phyloP scores from a whole-genome alignment of 2,329 filamentous ascomycete genomes.

The Penicillium sp. region DNA sequence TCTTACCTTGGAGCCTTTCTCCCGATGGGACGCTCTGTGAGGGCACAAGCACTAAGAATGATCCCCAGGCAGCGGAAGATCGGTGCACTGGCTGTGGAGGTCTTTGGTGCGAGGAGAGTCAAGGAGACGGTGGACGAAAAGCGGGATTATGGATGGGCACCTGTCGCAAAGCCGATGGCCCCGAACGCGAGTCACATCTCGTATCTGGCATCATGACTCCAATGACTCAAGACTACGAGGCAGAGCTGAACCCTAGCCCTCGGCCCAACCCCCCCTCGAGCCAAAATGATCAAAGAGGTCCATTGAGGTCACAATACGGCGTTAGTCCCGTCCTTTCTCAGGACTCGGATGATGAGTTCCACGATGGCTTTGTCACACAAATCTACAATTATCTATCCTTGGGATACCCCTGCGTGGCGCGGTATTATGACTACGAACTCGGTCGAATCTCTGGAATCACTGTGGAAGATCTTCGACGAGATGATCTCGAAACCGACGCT shows the following conservation, averaged over 20 bases:
- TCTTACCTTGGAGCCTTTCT: slow-evolving; percentile 78
- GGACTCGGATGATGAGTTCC: slow-evolving; percentile 62
- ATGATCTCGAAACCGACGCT: slow-evolving; percentile 66
- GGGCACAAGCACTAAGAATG: slow-evolving; percentile 63
- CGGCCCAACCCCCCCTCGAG: not conserved
- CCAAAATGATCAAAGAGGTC: slow-evolving; percentile 1
- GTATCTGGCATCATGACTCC: slow-evolving; percentile 29
- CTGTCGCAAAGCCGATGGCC: slow-evolving; percentile 30
- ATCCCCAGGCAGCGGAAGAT: slow-evolving; percentile 53
- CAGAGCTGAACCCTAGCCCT: slow-evolving; percentile 1
- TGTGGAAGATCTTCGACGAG: slow-evolving; percentile 66
- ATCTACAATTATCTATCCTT: slow-evolving; percentile 96
- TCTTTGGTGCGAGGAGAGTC: slow-evolving; percentile 76
- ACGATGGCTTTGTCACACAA: slow-evolving; percentile 84
- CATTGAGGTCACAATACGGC: too few relatives aligned
- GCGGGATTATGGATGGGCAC: slow-evolving; percentile 46
- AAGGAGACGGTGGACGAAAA: slow-evolving; percentile 38
- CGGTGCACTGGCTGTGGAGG: slow-evolving; percentile 56
- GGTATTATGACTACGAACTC: slow-evolving; percentile 80
- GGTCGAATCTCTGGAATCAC: slow-evolving; percentile 74
- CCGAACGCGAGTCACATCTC: slow-evolving; percentile 11
- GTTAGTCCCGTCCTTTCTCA: slow-evolving; percentile 32
- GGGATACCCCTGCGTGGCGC: slow-evolving; percentile 83
- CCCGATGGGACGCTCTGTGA: slow-evolving; percentile 84
- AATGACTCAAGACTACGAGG: slow-evolving; percentile 17